Evolutionary conservation across 805 yeast genomes (phyloP).

Genomic region (Yamadazyma ubonensis): DNA sequence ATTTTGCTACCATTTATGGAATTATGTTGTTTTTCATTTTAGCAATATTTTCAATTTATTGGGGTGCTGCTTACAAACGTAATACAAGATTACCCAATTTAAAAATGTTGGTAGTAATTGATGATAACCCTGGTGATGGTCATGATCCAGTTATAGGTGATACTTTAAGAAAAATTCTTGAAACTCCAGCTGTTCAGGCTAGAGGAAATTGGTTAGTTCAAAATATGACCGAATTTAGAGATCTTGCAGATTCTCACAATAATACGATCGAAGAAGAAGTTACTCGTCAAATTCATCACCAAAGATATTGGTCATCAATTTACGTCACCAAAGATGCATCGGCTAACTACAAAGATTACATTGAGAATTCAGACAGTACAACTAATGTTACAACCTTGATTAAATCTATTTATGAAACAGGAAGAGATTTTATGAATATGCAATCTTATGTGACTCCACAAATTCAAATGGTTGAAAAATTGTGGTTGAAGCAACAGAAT

Average conservation of each 20-base stretch:
- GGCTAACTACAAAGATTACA: constrained; percentile 35
- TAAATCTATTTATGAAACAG: constrained; percentile 55
- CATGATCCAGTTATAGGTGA: constrained; percentile 51
- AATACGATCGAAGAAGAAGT: constrained; percentile 38
- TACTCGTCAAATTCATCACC: constrained; percentile 46
- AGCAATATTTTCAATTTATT: constrained; percentile 37
- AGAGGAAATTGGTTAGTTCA: constrained; percentile 39
- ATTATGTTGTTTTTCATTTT: constrained; percentile 35
- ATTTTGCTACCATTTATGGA: constrained; percentile 22
- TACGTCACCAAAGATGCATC: constrained; percentile 53
- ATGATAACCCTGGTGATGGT: constrained; percentile 23
- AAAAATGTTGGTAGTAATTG: constrained; percentile 37
- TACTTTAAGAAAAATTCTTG: constrained; percentile 31
- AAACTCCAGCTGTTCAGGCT: constrained; percentile 20
- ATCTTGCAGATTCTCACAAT: constrained; percentile 26
- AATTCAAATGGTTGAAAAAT: constrained; percentile 33
- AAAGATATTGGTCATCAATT: constrained; percentile 63
- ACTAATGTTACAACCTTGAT: constrained; percentile 33
- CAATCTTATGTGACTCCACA: constrained; percentile 41
- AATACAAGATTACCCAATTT: constrained; percentile 29
- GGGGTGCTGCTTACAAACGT: constrained; percentile 40
- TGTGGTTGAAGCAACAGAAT: constrained; percentile 27
- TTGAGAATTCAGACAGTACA: constrained; percentile 31
- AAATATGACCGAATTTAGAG: constrained; percentile 27
- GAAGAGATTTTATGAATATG: constrained; percentile 58